phyloP scores from a whole-genome alignment of 305 asterid genomes.

The Plantago lanceolata region DNA sequence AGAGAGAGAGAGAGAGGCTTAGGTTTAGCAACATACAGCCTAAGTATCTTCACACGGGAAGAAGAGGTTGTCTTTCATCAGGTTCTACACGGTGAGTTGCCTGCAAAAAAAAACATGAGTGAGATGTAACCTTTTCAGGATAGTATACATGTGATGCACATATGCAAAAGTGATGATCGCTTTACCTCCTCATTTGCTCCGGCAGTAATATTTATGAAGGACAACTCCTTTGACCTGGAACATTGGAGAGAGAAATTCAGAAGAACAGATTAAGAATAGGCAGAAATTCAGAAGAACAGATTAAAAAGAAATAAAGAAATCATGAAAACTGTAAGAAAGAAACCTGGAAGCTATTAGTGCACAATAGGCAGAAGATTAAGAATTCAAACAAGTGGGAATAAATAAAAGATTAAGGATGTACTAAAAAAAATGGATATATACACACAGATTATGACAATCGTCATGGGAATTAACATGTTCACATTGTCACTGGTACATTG shows the following conservation, averaged over 20 bases:
- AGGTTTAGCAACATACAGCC: slow-evolving; percentile 32
- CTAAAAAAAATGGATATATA: not conserved
- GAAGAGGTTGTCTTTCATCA: slow-evolving; percentile 89
- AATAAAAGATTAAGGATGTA: not conserved
- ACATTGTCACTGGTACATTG: not conserved
- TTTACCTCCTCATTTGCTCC: slow-evolving; percentile 83
- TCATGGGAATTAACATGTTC: not conserved
- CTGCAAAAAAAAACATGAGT: slow-evolving; percentile 40
- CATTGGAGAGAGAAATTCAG: slow-evolving; percentile 21
- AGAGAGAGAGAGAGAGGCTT: slow-evolving; percentile 16
- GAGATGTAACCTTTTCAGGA: slow-evolving; percentile 4
- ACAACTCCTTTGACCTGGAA: slow-evolving; percentile 62
- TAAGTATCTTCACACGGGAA: slow-evolving; percentile 48
- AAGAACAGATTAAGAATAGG: not conserved
- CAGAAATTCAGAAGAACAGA: not conserved
- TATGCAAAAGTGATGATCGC: slow-evolving; percentile 23
- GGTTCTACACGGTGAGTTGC: slow-evolving; percentile 64
- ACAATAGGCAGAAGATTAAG: slow-evolving; percentile 9
- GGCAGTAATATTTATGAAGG: slow-evolving; percentile 80
- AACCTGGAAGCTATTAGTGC: slow-evolving; percentile 6
- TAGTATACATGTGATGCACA: slow-evolving; percentile 11
- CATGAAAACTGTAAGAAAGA: slow-evolving; percentile 6
- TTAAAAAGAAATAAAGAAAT: slow-evolving; percentile 2
- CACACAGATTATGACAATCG: too few species aligned
- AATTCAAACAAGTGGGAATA: slow-evolving; percentile 1